Conservation (phyloP, 2,329 filamentous ascomycete species). For the Saccharata proteae region DNA sequence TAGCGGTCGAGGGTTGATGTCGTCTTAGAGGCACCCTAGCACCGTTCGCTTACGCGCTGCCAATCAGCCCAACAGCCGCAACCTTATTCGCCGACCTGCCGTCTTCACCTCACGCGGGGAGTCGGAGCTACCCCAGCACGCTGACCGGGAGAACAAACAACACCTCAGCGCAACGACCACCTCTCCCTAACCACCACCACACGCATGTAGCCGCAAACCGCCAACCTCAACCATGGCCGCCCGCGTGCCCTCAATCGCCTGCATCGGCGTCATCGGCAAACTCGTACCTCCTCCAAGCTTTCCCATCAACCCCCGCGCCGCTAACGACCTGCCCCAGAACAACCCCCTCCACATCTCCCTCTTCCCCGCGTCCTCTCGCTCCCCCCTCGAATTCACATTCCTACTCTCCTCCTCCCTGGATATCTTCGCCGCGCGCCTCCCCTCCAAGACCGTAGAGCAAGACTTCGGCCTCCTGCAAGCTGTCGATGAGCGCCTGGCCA, state of each 20-base stretch:
- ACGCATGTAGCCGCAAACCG: background rate
- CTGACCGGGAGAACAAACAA: too few species aligned
- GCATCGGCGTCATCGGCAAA: conserved; percentile 86
- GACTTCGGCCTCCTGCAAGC: conserved; percentile 88
- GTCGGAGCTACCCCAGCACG: too few species aligned
- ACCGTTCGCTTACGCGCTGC: too few species aligned
- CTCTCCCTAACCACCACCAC: background rate
- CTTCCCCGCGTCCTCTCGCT: conserved; percentile 64
- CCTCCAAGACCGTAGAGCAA: conserved; percentile 60
- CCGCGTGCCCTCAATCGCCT: conserved; percentile 65
- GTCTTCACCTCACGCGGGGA: too few species aligned
- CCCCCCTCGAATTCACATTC: conserved; percentile 80
- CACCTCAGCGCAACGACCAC: too few species aligned
- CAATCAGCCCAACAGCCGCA: too few species aligned
- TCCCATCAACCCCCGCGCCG: conserved; percentile 1
- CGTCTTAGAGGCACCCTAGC: too few species aligned
- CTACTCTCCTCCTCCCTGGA: conserved; percentile 85
- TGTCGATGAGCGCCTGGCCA: conserved; percentile 81
- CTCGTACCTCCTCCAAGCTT: conserved; percentile 44
- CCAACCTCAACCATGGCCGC: conserved; percentile 28
- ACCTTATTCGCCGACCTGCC: too few species aligned
- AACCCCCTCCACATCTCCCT: conserved; percentile 89
- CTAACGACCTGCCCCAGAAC: conserved; percentile 47
- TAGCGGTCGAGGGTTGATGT: conserved; percentile 16
- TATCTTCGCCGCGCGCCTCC: conserved; percentile 77